Evolutionary conservation across 176 grass and related monocot species (phyloP).

Genomic region (Stipa capillata): DNA sequence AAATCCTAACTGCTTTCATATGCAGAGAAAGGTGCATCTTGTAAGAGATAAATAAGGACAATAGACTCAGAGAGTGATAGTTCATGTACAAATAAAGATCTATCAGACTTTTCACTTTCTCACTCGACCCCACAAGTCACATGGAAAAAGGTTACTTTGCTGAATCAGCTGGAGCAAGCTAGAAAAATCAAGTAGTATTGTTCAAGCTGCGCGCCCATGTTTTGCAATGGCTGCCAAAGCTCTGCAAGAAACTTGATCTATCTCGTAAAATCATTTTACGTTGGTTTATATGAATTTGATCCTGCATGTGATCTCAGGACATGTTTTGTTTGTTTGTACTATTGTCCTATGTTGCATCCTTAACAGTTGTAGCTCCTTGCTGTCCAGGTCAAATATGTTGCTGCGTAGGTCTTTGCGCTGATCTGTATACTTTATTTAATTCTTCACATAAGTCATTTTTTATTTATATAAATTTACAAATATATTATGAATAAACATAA

Average conservation of each 20-base stretch:
- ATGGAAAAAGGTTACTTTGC: slow-evolving; percentile 11
- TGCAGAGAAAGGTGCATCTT: neutral
- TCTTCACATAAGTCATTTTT: neutral
- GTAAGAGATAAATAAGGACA: neutral
- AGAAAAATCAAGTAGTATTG: neutral
- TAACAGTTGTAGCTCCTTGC: neutral
- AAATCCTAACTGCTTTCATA: slow-evolving; percentile 3
- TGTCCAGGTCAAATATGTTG: neutral
- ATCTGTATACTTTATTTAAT: neutral
- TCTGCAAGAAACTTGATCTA: neutral
- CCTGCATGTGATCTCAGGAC: neutral
- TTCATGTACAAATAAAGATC: slow-evolving; percentile 21
- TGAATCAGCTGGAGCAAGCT: neutral
- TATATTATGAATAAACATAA: neutral
- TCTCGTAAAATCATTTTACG: neutral
- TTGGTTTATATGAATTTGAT: neutral
- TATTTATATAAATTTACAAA: neutral
- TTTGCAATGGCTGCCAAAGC: neutral
- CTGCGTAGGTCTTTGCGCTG: neutral
- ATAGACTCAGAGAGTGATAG: slow-evolving; percentile 21
- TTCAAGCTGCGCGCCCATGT: neutral
- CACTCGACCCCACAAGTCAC: slow-evolving; percentile 23
- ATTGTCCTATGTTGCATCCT: neutral
- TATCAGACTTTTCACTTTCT: neutral
- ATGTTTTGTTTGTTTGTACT: neutral